phyloP scores from a whole-genome alignment of 495 filamentous ascomycete genomes.

The Penicillium paradoxum region DNA sequence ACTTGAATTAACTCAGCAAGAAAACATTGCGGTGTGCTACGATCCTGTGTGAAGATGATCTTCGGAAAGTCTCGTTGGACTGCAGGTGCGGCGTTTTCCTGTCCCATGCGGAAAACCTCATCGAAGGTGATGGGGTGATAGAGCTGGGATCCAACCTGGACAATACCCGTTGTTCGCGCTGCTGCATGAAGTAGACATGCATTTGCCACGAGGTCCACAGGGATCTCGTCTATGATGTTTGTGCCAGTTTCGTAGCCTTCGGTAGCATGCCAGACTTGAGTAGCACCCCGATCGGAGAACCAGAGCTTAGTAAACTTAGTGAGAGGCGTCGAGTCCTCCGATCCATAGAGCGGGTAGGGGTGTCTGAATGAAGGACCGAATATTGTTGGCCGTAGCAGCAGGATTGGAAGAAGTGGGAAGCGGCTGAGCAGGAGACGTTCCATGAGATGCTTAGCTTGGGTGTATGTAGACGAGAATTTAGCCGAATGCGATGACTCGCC shows the following conservation, averaged over 20 bases:
- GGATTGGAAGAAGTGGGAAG: slow-evolving; percentile 28
- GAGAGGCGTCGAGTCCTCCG: slow-evolving; percentile 31
- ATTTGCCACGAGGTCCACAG: slow-evolving; percentile 40
- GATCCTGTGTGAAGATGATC: slow-evolving; percentile 29
- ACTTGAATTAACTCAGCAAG: slow-evolving; percentile 34
- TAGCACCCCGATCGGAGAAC: slow-evolving; percentile 22
- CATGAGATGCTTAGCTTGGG: slow-evolving; percentile 37
- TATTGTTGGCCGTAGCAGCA: slow-evolving; percentile 40
- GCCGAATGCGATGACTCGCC: slow-evolving; percentile 16
- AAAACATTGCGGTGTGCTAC: slow-evolving; percentile 24
- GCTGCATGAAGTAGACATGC: slow-evolving; percentile 35
- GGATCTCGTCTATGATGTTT: slow-evolving; percentile 38
- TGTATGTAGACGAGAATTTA: slow-evolving; percentile 34
- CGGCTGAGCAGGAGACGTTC: slow-evolving; percentile 31
- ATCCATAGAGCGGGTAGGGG: slow-evolving; percentile 36
- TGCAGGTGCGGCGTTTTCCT: slow-evolving; percentile 17
- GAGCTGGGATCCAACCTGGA: slow-evolving; percentile 30
- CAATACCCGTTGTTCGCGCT: slow-evolving; percentile 30
- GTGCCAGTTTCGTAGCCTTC: slow-evolving; percentile 27
- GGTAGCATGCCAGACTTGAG: slow-evolving; percentile 33
- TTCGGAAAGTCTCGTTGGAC: slow-evolving; percentile 21
- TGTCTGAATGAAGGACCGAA: slow-evolving; percentile 36
- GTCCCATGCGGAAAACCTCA: slow-evolving; percentile 19
- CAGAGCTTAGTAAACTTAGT: slow-evolving; percentile 32
- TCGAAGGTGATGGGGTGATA: slow-evolving; percentile 31